Percentiles rank a stretch among this genome's conserved stretches.
Conservation (phyloP, 768 basidiomycete genomes). For the Pleurotus platypus region DNA sequence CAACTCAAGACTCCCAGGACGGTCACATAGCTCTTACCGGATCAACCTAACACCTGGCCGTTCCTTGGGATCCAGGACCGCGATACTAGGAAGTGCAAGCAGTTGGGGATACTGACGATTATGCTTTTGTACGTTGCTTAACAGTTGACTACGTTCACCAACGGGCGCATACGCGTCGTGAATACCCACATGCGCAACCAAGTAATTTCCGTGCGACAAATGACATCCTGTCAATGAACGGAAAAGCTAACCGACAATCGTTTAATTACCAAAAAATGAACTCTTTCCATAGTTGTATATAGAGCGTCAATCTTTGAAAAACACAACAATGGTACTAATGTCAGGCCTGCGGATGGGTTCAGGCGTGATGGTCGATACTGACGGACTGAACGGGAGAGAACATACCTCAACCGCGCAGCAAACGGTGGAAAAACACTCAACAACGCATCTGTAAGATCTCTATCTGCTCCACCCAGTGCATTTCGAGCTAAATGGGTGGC, state of each 20-base stretch:
- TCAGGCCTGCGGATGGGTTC: slow-evolving; percentile 7
- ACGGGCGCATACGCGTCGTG: no score
- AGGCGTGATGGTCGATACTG: background rate
- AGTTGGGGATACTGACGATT: no score
- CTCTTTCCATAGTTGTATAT: no score
- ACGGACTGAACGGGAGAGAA: background rate
- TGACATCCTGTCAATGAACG: no score
- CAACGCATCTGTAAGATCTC: slow-evolving; percentile 36
- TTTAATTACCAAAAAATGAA: background rate
- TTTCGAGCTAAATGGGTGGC: slow-evolving; percentile 51
- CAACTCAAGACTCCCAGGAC: background rate
- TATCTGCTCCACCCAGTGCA: slow-evolving; percentile 49
- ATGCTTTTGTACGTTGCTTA: no score
- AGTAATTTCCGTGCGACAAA: no score
- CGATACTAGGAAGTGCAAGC: no score
- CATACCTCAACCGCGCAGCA: slow-evolving; percentile 35
- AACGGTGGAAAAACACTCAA: slow-evolving; percentile 33
- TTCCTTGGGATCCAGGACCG: no score
- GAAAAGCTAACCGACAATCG: background rate
- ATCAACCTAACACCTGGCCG: no score
- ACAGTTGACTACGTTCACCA: no score
- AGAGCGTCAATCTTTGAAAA: slow-evolving; percentile 6
- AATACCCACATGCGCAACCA: no score
- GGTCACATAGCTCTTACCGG: background rate
- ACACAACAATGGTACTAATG: slow-evolving; percentile 10